phyloP scores from a whole-genome alignment of 225 moss, liverwort and hornwort genomes.

The Pseudoscleropodium purum region DNA sequence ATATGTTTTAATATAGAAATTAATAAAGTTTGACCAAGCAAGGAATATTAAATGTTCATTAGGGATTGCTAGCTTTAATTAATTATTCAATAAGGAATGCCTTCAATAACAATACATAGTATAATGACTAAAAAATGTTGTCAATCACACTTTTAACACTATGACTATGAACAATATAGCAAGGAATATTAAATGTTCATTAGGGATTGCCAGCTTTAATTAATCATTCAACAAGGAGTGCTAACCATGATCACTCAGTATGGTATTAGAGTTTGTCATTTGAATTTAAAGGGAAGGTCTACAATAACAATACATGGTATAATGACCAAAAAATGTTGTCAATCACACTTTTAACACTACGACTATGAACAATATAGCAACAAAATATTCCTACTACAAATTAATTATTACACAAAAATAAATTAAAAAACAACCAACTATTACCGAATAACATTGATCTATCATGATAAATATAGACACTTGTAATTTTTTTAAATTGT shows the following conservation, averaged over 20 bases:
- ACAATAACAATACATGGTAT: accelerated
- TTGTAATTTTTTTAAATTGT: accelerated
- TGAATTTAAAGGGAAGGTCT: too few species aligned
- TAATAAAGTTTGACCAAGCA: neutral
- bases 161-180: too few species aligned
- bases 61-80: accelerated
- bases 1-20: neutral
- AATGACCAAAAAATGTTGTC: neutral
- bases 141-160: too few species aligned
- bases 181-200: accelerated
- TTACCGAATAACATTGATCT: neutral
- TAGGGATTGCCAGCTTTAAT: accelerated
- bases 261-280: too few species aligned
- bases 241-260: accelerated
- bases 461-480: neutral
- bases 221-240: neutral
- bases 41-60: accelerated
- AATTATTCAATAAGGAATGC: neutral
- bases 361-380: neutral
- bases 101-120: too few species aligned
- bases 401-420: neutral
- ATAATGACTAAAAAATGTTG: too few species aligned
- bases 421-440: neutral
- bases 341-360: neutral
- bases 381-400: too few species aligned